Percentiles rank a stretch among this genome's conserved stretches.
Conservation (phyloP, 2,329 filamentous ascomycete species). For the Apiospora marii region DNA sequence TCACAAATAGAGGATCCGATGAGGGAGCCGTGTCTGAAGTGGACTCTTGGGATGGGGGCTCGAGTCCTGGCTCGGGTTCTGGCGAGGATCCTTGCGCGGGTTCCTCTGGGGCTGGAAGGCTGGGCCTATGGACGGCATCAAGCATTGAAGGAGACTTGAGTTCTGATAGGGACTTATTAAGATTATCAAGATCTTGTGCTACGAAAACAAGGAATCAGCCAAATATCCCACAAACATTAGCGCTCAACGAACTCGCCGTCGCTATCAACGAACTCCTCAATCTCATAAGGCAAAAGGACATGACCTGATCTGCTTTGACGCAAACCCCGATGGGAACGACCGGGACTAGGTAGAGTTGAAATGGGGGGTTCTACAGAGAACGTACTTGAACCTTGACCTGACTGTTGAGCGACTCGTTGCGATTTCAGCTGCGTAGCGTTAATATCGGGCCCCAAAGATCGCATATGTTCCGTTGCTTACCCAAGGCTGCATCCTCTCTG, state of each 20-base stretch:
- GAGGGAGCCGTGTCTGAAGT: slow-evolving; percentile 32
- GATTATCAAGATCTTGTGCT: slow-evolving; percentile 44
- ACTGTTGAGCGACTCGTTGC: slow-evolving; percentile 35
- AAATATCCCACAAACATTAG: slow-evolving; percentile 33
- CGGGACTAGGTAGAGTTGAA: slow-evolving; percentile 3
- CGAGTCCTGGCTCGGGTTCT: slow-evolving; percentile 37
- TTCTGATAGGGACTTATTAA: slow-evolving; percentile 38
- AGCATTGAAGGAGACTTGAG: slow-evolving; percentile 37
- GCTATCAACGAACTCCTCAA: slow-evolving; percentile 39
- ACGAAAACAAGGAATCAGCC: slow-evolving; percentile 43
- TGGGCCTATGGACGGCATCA: slow-evolving; percentile 37
- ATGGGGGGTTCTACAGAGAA: slow-evolving; percentile 36
- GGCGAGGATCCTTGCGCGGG: slow-evolving; percentile 37
- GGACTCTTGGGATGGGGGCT: slow-evolving; percentile 42
- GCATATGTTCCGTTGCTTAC: slow-evolving; percentile 35
- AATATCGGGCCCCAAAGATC: slow-evolving; percentile 22
- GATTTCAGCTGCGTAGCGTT: slow-evolving; percentile 39
- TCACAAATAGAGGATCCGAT: slow-evolving; percentile 47
- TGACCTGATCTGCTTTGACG: slow-evolving; percentile 37
- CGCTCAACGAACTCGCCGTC: slow-evolving; percentile 24
- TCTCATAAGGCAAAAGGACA: slow-evolving; percentile 41
- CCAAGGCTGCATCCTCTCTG: slow-evolving; percentile 53
- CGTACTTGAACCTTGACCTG: slow-evolving; percentile 40
- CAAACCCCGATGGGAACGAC: slow-evolving; percentile 27
- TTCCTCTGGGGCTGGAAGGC: slow-evolving; percentile 39